These are phyloP conservation scores for Pistacia atlantica DNA, from an alignment of 345 rosid genomes.

Conservation along the genomic window DNA sequence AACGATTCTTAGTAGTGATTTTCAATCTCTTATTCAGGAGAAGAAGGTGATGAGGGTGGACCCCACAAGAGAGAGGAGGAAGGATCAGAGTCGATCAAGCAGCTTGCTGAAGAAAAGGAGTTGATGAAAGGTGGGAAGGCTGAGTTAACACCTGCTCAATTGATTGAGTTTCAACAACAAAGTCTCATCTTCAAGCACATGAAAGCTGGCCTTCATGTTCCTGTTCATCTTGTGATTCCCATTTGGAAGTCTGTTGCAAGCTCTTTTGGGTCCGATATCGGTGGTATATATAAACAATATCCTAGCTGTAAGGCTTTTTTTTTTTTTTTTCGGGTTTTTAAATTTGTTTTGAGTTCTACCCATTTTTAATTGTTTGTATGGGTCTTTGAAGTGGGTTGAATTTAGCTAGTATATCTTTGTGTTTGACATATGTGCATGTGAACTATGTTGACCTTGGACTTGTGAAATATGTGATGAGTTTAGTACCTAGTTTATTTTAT, in stretches of 20 bases:
- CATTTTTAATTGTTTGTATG: background rate
- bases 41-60: slow-evolving; percentile 11
- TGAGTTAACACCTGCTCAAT: slow-evolving; percentile 46
- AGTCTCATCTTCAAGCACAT: slow-evolving; percentile 46
- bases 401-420: background rate
- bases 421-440: background rate
- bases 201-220: slow-evolving; percentile 54
- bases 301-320: slow-evolving; percentile 29
- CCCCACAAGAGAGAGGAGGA: slow-evolving; percentile 13
- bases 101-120: slow-evolving; percentile 5
- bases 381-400: background rate
- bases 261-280: slow-evolving; percentile 24
- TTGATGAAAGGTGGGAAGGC: slow-evolving; percentile 20
- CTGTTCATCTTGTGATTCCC: slow-evolving; percentile 46
- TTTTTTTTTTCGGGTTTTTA: background rate
- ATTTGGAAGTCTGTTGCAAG: slow-evolving; percentile 44
- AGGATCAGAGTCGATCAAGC: background rate
- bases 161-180: slow-evolving; percentile 55
- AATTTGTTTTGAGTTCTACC: background rate
- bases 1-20: background rate
- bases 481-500: too few relatives aligned
- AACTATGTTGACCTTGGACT: background rate
- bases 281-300: slow-evolving; percentile 13
- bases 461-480: too few relatives aligned
- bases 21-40: background rate